phyloP scores from a whole-genome alignment of 768 basidiomycete species.

The Termitomyces bulborhizus region DNA sequence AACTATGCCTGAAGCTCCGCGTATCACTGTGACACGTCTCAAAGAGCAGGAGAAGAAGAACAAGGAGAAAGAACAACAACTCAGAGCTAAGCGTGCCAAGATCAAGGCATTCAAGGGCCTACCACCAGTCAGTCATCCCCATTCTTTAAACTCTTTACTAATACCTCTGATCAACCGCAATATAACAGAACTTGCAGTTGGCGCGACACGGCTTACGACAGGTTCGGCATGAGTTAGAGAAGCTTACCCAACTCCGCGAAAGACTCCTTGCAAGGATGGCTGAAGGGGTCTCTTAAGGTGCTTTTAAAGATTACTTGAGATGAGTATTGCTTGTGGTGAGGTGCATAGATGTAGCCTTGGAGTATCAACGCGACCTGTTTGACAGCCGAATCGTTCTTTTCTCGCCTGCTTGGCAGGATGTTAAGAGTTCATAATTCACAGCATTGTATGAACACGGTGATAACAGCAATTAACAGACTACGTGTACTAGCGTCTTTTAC shows the following conservation, averaged over 20 bases:
- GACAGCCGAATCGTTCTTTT: not conserved
- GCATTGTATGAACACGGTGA: not conserved
- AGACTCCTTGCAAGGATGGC: slow-evolving; percentile 41
- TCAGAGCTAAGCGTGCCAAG: slow-evolving; percentile 38
- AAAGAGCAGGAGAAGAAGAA: slow-evolving; percentile 32
- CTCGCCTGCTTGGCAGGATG: not conserved
- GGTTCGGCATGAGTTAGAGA: slow-evolving; percentile 36
- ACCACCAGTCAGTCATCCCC: slow-evolving; percentile 31
- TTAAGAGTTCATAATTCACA: not conserved
- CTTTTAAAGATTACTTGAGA: not conserved
- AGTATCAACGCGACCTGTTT: not conserved
- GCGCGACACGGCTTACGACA: slow-evolving; percentile 35
- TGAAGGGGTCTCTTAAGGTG: slow-evolving; percentile 23
- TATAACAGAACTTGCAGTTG: slow-evolving; percentile 36
- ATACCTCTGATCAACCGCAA: not conserved
- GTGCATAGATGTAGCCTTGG: not conserved
- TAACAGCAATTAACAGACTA: not conserved
- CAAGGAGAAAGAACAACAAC: slow-evolving; percentile 25
- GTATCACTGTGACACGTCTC: slow-evolving; percentile 32
- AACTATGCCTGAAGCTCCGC: slow-evolving; percentile 23
- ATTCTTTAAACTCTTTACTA: not conserved
- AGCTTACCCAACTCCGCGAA: slow-evolving; percentile 41
- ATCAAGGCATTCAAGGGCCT: slow-evolving; percentile 42
- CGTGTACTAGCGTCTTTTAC: not conserved
- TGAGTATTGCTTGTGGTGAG: not conserved